These are phyloP conservation scores for Penicillium sp. DNA, from an alignment of 2,329 filamentous ascomycete species.

Conservation along the genomic window DNA sequence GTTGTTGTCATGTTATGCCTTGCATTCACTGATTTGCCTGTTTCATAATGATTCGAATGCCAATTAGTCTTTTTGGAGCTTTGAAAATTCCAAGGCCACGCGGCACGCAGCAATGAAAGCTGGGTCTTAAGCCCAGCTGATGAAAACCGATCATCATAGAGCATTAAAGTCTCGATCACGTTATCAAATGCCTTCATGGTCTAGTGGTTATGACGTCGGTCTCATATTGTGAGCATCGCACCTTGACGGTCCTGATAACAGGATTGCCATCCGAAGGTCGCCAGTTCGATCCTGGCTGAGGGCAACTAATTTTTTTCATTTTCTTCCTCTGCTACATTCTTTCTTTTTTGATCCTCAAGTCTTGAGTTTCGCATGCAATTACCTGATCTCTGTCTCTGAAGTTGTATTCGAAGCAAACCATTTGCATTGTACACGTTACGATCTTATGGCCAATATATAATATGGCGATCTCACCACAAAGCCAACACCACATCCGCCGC, in stretches of 20 bases:
- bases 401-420: no score
- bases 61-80: background rate
- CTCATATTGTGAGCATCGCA: constrained; percentile 16
- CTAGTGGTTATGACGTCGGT: constrained; percentile 27
- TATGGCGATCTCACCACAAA: no score
- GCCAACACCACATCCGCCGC: no score
- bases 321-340: background rate
- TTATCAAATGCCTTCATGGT: constrained; percentile 17
- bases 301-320: constrained; percentile 11
- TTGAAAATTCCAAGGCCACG: background rate
- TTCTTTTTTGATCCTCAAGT: no score
- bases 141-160: background rate
- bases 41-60: no score
- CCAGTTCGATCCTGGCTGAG: constrained; percentile 27
- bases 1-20: background rate
- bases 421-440: background rate
- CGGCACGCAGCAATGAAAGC: background rate
- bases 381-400: no score
- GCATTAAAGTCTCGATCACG: background rate
- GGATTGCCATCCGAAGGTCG: constrained; percentile 25
- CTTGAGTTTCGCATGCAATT: no score
- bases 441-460: no score
- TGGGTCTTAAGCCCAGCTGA: no score
- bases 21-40: background rate
- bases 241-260: constrained; percentile 24